phyloP scores from a whole-genome alignment of 1,284 basidiomycete genomes.

The Rhodotorula sp. region DNA sequence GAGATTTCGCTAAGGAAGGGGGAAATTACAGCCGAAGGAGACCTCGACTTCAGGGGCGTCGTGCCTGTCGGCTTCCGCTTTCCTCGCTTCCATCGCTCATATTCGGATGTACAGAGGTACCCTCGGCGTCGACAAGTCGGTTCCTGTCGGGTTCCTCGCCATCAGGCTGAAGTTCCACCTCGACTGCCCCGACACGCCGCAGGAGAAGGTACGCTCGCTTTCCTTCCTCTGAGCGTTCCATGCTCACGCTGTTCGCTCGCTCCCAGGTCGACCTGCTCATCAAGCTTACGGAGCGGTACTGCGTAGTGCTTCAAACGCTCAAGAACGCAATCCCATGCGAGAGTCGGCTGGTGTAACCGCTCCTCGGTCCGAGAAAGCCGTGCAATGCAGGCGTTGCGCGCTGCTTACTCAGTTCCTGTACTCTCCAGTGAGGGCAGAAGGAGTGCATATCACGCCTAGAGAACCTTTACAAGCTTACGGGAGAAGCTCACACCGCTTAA shows the following conservation, averaged over 20 bases:
- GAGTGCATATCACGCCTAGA: too few relatives aligned
- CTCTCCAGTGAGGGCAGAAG: too few relatives aligned
- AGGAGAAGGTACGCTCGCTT: slow-evolving; percentile 14
- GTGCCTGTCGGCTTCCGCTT: background rate
- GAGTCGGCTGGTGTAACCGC: background rate
- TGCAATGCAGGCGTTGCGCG: background rate
- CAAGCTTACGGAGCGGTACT: slow-evolving; percentile 34
- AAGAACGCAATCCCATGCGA: slow-evolving; percentile 4
- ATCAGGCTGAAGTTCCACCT: slow-evolving; percentile 33
- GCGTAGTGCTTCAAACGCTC: slow-evolving; percentile 26
- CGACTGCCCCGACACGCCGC: slow-evolving; percentile 17
- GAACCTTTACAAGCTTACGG: too few relatives aligned
- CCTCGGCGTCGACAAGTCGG: slow-evolving; percentile 25
- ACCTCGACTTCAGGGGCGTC: slow-evolving; percentile 21
- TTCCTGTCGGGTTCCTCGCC: slow-evolving; percentile 28
- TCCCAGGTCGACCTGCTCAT: slow-evolving; percentile 23
- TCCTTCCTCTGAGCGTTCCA: background rate
- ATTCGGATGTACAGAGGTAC: slow-evolving; percentile 3
- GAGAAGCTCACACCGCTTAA: slow-evolving; percentile 2
- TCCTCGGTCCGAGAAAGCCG: background rate
- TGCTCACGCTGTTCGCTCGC: too few relatives aligned
- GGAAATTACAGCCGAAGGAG: slow-evolving; percentile 14
- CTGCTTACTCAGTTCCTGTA: too few relatives aligned
- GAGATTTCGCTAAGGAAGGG: slow-evolving; percentile 14
- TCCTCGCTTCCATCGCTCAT: too few relatives aligned